These are phyloP conservation scores for Draba incana DNA, from an alignment of 345 rosid species.

Conservation along the genomic window DNA sequence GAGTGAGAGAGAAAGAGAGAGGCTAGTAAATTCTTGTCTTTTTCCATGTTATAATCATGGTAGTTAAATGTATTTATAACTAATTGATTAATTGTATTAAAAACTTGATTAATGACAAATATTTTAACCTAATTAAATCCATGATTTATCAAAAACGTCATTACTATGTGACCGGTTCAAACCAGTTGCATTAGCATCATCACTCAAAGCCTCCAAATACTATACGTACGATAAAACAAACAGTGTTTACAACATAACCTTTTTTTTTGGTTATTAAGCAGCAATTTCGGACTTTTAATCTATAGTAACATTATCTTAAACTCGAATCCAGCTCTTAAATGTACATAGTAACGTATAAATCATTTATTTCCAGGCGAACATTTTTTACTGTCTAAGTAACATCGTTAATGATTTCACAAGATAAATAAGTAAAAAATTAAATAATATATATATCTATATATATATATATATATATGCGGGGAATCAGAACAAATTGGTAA, in stretches of 20 bases:
- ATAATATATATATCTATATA: neutral
- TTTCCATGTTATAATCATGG: constrained; percentile 35
- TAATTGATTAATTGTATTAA: neutral
- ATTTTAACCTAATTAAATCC: neutral
- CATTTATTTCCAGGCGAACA: neutral
- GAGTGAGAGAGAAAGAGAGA: neutral
- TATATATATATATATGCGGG: constrained; percentile 26
- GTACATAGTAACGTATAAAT: neutral
- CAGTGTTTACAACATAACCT: too few species aligned
- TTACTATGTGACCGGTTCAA: neutral
- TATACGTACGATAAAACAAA: neutral
- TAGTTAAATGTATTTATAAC: constrained; percentile 6
- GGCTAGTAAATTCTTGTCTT: constrained; percentile 16
- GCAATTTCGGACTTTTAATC: neutral
- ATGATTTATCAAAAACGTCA: constrained; percentile 9
- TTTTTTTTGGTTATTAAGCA: neutral
- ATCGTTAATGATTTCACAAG: neutral
- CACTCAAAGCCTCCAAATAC: constrained; percentile 14
- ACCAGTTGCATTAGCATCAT: constrained; percentile 16
- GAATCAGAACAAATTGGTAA: constrained; percentile 33
- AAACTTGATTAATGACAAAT: constrained; percentile 15
- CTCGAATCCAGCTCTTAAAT: neutral
- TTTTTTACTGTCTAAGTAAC: constrained; percentile 9
- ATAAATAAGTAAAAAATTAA: neutral
- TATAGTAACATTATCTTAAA: neutral